phyloP scores from a whole-genome alignment of 2,329 filamentous ascomycete species.

The Claviceps sorghi region DNA sequence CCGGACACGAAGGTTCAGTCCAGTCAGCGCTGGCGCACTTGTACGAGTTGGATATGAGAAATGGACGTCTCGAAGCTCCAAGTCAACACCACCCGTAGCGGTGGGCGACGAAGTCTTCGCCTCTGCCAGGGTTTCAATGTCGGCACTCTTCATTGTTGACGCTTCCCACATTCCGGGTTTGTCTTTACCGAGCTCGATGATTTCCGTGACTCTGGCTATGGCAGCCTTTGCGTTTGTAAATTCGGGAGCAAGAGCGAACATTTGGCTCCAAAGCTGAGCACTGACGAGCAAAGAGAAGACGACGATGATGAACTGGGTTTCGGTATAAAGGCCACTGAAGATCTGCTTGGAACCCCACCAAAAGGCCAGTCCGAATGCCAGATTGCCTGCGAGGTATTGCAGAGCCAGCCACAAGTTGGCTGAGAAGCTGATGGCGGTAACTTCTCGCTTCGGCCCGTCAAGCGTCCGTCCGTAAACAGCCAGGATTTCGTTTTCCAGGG shows the following conservation, averaged over 20 bases:
- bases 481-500: conserved; percentile 36
- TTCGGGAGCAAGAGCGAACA: conserved; percentile 51
- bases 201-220: conserved; percentile 1
- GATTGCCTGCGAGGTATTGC: conserved; percentile 45
- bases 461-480: conserved; percentile 38
- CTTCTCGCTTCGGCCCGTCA: conserved; percentile 36
- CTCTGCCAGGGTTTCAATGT: conserved; percentile 10
- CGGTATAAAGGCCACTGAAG: conserved; percentile 45
- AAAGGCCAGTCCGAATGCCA: conserved; percentile 62
- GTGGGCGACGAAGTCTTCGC: not conserved
- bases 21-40: not conserved
- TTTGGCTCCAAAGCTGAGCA: conserved; percentile 39
- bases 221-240: conserved; percentile 8
- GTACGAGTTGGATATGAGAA: conserved; percentile 5
- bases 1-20: not conserved
- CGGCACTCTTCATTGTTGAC: not conserved
- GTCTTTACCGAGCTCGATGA: not conserved
- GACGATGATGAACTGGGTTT: conserved; percentile 61
- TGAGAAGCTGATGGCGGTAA: conserved; percentile 27
- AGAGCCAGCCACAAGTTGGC: conserved; percentile 47
- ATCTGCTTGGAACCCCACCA: conserved; percentile 69
- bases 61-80: conserved; percentile 5
- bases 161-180: not conserved
- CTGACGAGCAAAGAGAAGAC: conserved; percentile 44
- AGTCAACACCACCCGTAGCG: conserved; percentile 35